A percentile compares a stretch with the other conserved stretches of the same genome.
These are phyloP conservation scores for Puccinia hordei DNA, from an alignment of 1,284 basidiomycete genomes.

Conservation along the genomic window DNA sequence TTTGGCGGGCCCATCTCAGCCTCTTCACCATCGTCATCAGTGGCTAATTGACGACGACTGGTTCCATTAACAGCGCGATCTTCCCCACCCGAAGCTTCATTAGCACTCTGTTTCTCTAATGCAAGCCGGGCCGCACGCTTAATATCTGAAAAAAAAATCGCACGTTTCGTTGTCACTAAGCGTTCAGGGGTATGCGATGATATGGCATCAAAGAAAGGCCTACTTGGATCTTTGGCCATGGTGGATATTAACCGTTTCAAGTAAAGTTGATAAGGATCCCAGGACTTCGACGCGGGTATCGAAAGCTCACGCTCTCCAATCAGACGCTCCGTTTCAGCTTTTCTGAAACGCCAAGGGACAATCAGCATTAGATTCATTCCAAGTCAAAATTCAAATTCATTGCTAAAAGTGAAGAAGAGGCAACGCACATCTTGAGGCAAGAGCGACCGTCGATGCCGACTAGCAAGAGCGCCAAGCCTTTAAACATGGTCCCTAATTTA, in stretches of 20 bases:
- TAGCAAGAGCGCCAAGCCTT: conserved; percentile 56
- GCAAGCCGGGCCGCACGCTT: conserved; percentile 49
- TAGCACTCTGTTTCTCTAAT: conserved; percentile 35
- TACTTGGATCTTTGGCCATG: conserved; percentile 54
- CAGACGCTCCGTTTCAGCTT: conserved; percentile 55
- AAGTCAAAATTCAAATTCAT: not conserved
- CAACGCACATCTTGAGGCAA: conserved; percentile 55
- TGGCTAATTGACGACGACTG: no score
- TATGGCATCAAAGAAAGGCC: not conserved
- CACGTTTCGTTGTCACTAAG: not conserved
- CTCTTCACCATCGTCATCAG: not conserved
- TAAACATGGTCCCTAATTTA: conserved; percentile 54
- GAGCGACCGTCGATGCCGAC: conserved; percentile 55
- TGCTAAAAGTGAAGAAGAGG: not conserved
- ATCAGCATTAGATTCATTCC: not conserved
- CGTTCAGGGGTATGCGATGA: no score
- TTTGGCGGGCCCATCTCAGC: not conserved
- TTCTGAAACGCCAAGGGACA: conserved; percentile 46
- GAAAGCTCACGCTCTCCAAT: conserved; percentile 54
- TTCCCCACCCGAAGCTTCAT: not conserved
- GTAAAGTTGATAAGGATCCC: conserved; percentile 57
- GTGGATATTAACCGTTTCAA: conserved; percentile 57
- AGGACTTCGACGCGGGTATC: conserved; percentile 54
- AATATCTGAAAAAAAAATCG: conserved; percentile 27
- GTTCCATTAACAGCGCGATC: conserved; percentile 5